phyloP scores from a whole-genome alignment of 495 filamentous ascomycete genomes.

The Niebla homalea region DNA sequence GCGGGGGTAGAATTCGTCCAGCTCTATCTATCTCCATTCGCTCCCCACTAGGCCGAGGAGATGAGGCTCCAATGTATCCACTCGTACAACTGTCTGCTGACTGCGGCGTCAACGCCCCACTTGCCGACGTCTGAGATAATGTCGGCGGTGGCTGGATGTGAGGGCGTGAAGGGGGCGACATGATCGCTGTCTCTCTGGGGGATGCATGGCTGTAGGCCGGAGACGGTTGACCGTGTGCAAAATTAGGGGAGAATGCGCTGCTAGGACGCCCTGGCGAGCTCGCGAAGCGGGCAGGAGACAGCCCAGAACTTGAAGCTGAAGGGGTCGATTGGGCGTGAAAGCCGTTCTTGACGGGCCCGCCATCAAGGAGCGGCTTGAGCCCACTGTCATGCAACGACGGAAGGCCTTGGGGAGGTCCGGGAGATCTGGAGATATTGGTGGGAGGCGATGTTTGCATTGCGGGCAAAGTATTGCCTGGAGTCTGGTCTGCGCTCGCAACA shows the following conservation, averaged over 20 bases:
- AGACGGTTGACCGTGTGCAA: slow-evolving; percentile 16
- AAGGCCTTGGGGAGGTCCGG: slow-evolving; percentile 29
- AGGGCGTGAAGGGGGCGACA: slow-evolving; percentile 12
- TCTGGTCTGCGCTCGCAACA: slow-evolving; percentile 17
- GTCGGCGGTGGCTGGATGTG: not conserved
- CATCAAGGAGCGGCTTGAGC: slow-evolving; percentile 22
- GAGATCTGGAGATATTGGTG: slow-evolving; percentile 24
- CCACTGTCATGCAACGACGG: slow-evolving; percentile 31
- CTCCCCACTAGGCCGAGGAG: slow-evolving; percentile 24
- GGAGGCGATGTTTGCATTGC: slow-evolving; percentile 25
- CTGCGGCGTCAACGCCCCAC: slow-evolving; percentile 16
- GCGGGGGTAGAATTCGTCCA: slow-evolving; percentile 15
- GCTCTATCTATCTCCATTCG: slow-evolving; percentile 36
- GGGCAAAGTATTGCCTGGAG: slow-evolving; percentile 21
- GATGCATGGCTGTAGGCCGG: slow-evolving; percentile 18
- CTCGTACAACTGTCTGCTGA: slow-evolving; percentile 16
- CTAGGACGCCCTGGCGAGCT: slow-evolving; percentile 14
- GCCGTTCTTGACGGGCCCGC: slow-evolving; percentile 12
- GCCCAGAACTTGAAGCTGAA: not conserved
- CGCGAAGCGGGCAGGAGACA: slow-evolving; percentile 23
- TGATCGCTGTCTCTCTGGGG: slow-evolving; percentile 12
- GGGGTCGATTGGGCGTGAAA: not conserved
- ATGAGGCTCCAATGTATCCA: slow-evolving; percentile 22
- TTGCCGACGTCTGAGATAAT: slow-evolving; percentile 7
- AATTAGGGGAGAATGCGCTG: slow-evolving; percentile 8